Evolutionary conservation across 495 filamentous ascomycete genomes (phyloP), one percentile per base, ranked within the genome.

Genomic region (Tricharina praecox): DNA sequence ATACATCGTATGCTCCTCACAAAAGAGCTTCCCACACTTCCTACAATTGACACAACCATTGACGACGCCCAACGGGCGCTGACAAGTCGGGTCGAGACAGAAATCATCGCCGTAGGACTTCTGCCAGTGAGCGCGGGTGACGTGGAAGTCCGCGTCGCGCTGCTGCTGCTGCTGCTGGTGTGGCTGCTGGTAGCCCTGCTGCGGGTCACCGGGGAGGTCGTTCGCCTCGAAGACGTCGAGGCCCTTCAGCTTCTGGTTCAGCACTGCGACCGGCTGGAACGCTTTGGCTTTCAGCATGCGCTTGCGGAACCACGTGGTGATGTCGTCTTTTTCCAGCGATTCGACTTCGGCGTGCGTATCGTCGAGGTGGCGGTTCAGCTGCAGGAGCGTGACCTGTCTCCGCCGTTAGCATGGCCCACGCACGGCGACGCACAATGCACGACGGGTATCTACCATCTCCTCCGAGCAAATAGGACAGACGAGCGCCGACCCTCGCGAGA

Each of bases 1-100:
- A 56, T 96, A 97, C 90, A 95, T 94, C 24, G 88, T 95, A 66
- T 97, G 92, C 53, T 92, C 84, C 60, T 96, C 88, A 64, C 90
- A 97, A 60, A 95, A 97, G 26, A 97, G 67, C 52, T 77, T 81
- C 0, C 90, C 90, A 52, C 90, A 97, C 44, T 84, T 81, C 45
- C 90, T 70, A 59, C 90, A 97, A 58, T 97, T 93, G 53, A 96
- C 77, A 49, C 71, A 82, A 13, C 88, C 86, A 52, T 79, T 85
- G 18, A 79, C 71, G 10, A 78, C 72, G 3, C 82, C 85, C 10
- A 95, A 68, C 23, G 76, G 74, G 60, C 79, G 78, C 18, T 78
- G 82, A 56, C 90, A 97, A 13, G 77, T 71, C 18, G 86, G 90
- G 50, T 97, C 90, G 5, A 85, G 75, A 60, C 90, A 97, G 24